Evolutionary conservation across 495 filamentous ascomycete genomes (phyloP).

Genomic region (Podospora conica): DNA sequence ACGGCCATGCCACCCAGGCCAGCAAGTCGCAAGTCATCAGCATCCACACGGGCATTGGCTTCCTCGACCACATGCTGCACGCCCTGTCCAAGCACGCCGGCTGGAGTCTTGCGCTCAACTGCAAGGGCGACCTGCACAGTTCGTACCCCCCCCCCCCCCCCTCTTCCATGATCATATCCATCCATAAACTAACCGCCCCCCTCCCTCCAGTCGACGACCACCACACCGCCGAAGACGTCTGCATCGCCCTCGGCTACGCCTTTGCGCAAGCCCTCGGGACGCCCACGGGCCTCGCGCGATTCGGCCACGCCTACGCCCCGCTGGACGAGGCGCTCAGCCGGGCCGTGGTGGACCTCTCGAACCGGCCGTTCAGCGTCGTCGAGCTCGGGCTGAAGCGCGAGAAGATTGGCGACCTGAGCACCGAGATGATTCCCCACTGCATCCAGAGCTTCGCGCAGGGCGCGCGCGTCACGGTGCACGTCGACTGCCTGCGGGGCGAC

Average conservation of each 20-base stretch:
- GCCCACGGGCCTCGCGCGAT: conserved; percentile 75
- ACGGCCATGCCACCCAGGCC: conserved; percentile 72
- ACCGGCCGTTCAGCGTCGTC: conserved; percentile 77
- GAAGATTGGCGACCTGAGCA: conserved; percentile 87
- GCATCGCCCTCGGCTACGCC: conserved; percentile 80
- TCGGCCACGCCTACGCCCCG: conserved; percentile 83
- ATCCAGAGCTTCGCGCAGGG: conserved; percentile 88
- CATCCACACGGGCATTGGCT: conserved; percentile 93
- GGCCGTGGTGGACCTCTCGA: conserved; percentile 90
- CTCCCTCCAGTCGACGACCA: conserved; percentile 80
- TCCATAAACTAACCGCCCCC: not conserved
- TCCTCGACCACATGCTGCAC: conserved; percentile 98
- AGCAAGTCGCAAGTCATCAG: conserved; percentile 76
- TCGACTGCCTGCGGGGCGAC: conserved; percentile 77
- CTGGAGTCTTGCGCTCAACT: conserved; percentile 77
- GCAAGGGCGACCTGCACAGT: conserved; percentile 89
- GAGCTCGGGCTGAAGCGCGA: conserved; percentile 77
- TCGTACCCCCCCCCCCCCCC: conserved; percentile 25
- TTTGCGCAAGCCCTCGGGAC: conserved; percentile 72
- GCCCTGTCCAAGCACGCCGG: conserved; percentile 92
- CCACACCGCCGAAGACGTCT: conserved; percentile 94
- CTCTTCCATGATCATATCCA: not conserved
- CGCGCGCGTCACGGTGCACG: conserved; percentile 86
- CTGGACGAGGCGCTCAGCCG: conserved; percentile 93
- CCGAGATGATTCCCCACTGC: conserved; percentile 96